Evolutionary conservation across 768 basidiomycete genomes (phyloP).

Genomic region (Panaeolus papilionaceus): DNA sequence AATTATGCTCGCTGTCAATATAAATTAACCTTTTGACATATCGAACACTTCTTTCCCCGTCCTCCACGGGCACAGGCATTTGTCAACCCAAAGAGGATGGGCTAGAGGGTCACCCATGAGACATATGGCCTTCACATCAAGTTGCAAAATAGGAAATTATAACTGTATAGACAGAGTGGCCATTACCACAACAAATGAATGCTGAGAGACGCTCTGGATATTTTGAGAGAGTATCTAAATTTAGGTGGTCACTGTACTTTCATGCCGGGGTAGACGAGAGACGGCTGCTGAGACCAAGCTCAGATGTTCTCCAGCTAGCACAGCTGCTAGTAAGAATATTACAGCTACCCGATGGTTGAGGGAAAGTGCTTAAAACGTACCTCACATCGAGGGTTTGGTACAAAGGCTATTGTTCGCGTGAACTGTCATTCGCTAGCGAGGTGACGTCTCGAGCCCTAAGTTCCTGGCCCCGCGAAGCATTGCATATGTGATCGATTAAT

Average conservation of each 20-base stretch:
- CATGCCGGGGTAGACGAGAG: background rate
- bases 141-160: background rate
- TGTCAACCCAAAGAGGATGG: background rate
- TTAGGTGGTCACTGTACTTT: background rate
- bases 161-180: background rate
- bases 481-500: background rate
- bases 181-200: background rate
- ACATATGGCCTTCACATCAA: background rate
- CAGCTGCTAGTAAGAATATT: background rate
- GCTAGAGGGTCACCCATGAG: background rate
- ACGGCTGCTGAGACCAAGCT: background rate
- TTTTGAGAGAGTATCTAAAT: background rate
- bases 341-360: background rate
- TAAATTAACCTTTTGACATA: slow-evolving; percentile 7
- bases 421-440: background rate
- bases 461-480: slow-evolving; percentile 6
- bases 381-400: background rate
- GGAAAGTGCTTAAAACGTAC: background rate
- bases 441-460: slow-evolving; percentile 4
- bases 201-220: slow-evolving; percentile 6
- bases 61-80: background rate
- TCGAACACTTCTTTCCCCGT: background rate
- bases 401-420: background rate
- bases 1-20: slow-evolving; percentile 4
- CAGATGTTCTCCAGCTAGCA: background rate